These are phyloP conservation scores for Botryotinia calthae DNA, from an alignment of 2,329 filamentous ascomycete genomes.

Conservation along the genomic window DNA sequence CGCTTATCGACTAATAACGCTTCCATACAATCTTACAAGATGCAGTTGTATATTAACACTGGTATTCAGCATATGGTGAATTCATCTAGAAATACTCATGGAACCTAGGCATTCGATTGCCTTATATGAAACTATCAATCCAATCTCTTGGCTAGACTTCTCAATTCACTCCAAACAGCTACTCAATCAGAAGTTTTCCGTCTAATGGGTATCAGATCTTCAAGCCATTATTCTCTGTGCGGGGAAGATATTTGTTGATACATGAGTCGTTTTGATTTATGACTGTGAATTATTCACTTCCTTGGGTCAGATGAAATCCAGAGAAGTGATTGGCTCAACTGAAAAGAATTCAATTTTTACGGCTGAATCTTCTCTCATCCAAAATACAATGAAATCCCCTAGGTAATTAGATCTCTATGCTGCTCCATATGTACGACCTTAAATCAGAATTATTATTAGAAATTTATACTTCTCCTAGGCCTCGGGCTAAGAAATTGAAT, in stretches of 20 bases:
- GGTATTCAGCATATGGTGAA: background rate
- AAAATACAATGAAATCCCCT: fast-evolving
- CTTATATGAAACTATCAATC: background rate
- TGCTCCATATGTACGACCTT: background rate
- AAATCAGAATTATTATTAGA: background rate
- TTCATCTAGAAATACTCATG: background rate
- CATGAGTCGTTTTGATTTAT: background rate
- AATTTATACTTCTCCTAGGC: background rate
- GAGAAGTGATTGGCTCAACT: background rate
- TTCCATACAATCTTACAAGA: background rate
- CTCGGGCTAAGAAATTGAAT: background rate
- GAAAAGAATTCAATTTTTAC: background rate
- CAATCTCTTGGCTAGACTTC: background rate
- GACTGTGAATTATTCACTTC: background rate
- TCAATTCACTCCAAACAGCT: background rate
- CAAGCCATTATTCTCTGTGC: background rate
- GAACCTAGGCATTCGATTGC: background rate
- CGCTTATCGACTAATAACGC: background rate
- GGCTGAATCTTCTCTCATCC: background rate
- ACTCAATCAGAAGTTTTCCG: background rate
- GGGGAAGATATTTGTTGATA: background rate
- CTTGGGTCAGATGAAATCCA: background rate
- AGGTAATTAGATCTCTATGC: background rate
- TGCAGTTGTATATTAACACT: background rate
- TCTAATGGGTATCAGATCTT: background rate